Evolutionary conservation across 306 rosid species (phyloP).

Genomic region (apple (Malus domestica)): ASM211411v1 NC_041798.1:41794501-41795000

Average conservation of each 20-base stretch:
- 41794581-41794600: conserved; percentile 32
- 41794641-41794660: conserved; percentile 84
- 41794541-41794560: background rate
- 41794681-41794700: conserved; percentile 93
- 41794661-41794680: conserved; percentile 98
- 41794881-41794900: background rate
- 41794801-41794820: background rate
- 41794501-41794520: background rate
- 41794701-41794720: conserved; percentile 97
- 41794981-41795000: conserved; percentile 96
- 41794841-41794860: background rate
- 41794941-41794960: conserved; percentile 42
- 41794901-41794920: background rate
- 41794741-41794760: conserved; percentile 4
- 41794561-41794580: conserved; percentile 3
- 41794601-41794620: conserved; percentile 97
- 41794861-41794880: background rate
- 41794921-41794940: background rate
- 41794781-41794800: background rate
- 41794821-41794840: background rate
- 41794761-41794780: background rate
- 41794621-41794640: conserved; percentile 86
- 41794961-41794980: conserved; percentile 97
- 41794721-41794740: conserved; percentile 51
- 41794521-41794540: background rate